Conservation (phyloP, 768 basidiomycete genomes). For the Xerocomus potaroensis region DNA sequence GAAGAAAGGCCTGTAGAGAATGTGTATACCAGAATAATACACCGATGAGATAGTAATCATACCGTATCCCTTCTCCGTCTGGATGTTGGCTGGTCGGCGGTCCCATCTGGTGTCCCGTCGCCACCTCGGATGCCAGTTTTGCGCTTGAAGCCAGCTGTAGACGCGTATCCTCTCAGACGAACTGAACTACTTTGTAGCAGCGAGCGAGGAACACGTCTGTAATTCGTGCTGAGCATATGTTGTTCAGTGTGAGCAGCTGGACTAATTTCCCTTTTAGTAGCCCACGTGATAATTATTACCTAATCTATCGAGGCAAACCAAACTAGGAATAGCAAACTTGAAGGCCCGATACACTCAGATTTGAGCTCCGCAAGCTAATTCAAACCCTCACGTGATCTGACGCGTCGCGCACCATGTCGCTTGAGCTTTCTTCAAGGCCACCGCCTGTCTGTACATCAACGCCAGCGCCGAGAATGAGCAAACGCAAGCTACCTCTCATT, state of each 20-base stretch:
- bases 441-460: slow-evolving; percentile 15
- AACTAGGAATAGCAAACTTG: no score
- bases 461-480: slow-evolving; percentile 22
- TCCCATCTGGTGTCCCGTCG: slow-evolving; percentile 10
- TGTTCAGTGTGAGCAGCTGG: no score
- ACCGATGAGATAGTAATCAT: neutral
- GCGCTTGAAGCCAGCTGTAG: slow-evolving; percentile 19
- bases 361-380: neutral
- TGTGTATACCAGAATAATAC: neutral
- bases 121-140: slow-evolving; percentile 10
- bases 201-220: slow-evolving; percentile 10
- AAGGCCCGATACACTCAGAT: neutral
- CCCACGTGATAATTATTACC: no score
- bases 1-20: slow-evolving; percentile 37
- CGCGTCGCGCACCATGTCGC: slow-evolving; percentile 28
- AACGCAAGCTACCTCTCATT: slow-evolving; percentile 23
- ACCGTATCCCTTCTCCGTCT: slow-evolving; percentile 26
- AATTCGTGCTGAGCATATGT: slow-evolving; percentile 11
- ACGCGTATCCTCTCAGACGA: slow-evolving; percentile 17
- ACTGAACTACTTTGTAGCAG: neutral
- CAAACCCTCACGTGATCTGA: slow-evolving; percentile 20
- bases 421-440: slow-evolving; percentile 10
- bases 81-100: slow-evolving; percentile 17
- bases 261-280: no score
- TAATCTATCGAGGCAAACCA: no score